Percentiles rank a stretch among this genome's conserved stretches.
Conservation (phyloP, 805 yeast species). For the Debaryomyces prosopidis region DNA sequence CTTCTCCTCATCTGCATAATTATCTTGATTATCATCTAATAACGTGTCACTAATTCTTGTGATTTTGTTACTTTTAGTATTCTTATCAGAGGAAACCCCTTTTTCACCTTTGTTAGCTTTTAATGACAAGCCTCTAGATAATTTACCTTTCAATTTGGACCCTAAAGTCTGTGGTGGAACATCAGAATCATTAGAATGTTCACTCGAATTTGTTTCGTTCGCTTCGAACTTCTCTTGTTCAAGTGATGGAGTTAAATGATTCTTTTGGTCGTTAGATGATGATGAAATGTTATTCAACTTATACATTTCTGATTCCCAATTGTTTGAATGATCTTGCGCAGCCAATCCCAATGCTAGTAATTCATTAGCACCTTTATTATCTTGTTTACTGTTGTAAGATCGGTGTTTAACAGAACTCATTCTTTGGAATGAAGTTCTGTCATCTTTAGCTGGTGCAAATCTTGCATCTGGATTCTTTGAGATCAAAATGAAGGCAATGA, state of each 20-base stretch:
- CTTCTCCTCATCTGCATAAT: slow-evolving; percentile 6
- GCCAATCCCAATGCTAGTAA: slow-evolving; percentile 74
- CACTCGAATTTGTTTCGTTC: slow-evolving; percentile 6
- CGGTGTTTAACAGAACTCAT: slow-evolving; percentile 31
- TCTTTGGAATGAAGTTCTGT: slow-evolving; percentile 84
- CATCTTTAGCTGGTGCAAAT: slow-evolving; percentile 87
- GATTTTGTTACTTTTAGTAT: slow-evolving; percentile 3
- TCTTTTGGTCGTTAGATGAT: slow-evolving; percentile 19
- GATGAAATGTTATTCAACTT: slow-evolving; percentile 36
- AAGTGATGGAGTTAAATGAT: slow-evolving; percentile 9
- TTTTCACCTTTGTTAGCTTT: slow-evolving; percentile 15
- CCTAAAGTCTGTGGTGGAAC: slow-evolving; percentile 28
- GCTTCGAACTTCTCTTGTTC: slow-evolving; percentile 6
- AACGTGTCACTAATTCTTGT: slow-evolving; percentile 28
- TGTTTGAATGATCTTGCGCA: slow-evolving; percentile 76
- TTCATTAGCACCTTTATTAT: slow-evolving; percentile 39
- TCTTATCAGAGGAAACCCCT: slow-evolving; percentile 5
- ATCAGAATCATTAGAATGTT: slow-evolving; percentile 6
- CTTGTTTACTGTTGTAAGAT: neutral
- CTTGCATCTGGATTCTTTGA: slow-evolving; percentile 88
- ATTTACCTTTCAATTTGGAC: slow-evolving; percentile 41
- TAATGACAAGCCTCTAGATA: slow-evolving; percentile 44
- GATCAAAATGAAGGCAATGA: slow-evolving; percentile 59
- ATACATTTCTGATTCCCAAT: slow-evolving; percentile 72
- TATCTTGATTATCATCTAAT: slow-evolving; percentile 13